These are phyloP conservation scores for Plasmodium yoelii DNA, from an alignment of 169 alveolate genomes.

Conservation along the genomic window DNA sequence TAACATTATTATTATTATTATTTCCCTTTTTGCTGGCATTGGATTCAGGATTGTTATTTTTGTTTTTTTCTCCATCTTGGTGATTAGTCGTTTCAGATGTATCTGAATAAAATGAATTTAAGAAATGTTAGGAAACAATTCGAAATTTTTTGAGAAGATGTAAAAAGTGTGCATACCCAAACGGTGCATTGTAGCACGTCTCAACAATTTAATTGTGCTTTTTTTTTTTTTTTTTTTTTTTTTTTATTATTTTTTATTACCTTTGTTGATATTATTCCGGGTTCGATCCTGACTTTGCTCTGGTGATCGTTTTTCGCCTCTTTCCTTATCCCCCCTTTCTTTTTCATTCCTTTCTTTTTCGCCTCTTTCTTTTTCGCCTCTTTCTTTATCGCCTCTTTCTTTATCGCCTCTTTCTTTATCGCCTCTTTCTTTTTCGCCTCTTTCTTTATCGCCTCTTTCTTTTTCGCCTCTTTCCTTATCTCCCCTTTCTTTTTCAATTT, in stretches of 20 bases:
- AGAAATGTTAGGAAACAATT: too few relatives aligned
- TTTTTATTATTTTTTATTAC: background rate
- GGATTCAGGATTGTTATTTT: too few relatives aligned
- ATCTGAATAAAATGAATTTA: too few relatives aligned
- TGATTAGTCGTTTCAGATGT: too few relatives aligned
- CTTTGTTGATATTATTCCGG: background rate
- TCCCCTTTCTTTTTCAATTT: background rate
- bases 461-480: background rate
- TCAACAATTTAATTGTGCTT: too few relatives aligned
- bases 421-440: background rate
- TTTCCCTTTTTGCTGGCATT: background rate
- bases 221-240: background rate
- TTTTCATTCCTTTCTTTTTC: background rate
- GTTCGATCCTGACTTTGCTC: background rate
- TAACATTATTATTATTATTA: background rate
- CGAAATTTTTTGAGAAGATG: too few relatives aligned
- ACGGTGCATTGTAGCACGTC: too few relatives aligned
- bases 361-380: background rate
- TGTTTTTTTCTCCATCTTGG: too few relatives aligned
- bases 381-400: background rate
- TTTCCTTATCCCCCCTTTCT: constrained; percentile 1
- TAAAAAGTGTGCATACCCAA: too few relatives aligned
- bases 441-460: background rate
- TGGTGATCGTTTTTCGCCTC: constrained; percentile 1
- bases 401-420: background rate